phyloP scores from a whole-genome alignment of 176 grass and related monocot species.

The Saccharum officinarum region DNA sequence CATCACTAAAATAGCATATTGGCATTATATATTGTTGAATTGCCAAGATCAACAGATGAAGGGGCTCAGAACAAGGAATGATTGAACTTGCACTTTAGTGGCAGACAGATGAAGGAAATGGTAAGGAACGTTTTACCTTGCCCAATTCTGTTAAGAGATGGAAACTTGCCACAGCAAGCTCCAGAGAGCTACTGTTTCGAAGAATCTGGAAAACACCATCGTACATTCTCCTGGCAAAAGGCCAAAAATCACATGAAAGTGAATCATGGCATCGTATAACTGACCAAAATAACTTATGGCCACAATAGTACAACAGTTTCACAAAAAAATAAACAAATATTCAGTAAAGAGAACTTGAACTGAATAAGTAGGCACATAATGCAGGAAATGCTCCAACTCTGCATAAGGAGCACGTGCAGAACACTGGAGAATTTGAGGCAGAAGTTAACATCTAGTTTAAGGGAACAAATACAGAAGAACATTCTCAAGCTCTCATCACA shows the following conservation, averaged over 20 bases:
- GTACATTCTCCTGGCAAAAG: slow-evolving; percentile 65
- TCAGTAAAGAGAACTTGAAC: not conserved
- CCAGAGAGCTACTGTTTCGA: slow-evolving; percentile 63
- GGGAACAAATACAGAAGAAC: not conserved
- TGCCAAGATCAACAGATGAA: not conserved
- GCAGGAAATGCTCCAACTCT: not conserved
- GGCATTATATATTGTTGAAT: slow-evolving; percentile 14
- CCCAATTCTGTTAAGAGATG: slow-evolving; percentile 74
- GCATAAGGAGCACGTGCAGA: not conserved
- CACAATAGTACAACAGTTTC: not conserved
- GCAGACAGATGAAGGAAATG: slow-evolving; percentile 6
- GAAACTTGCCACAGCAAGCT: slow-evolving; percentile 70
- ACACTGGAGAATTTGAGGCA: not conserved
- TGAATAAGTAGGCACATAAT: not conserved
- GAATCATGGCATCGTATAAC: not conserved
- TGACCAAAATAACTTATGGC: not conserved
- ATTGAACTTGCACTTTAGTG: slow-evolving; percentile 13
- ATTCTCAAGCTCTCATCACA: not conserved
- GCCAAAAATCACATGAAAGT: slow-evolving; percentile 21
- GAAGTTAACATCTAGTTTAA: not conserved
- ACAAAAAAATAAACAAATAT: slow-evolving; percentile 5
- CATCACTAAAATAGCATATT: not conserved
- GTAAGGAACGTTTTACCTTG: slow-evolving; percentile 50
- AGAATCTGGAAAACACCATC: slow-evolving; percentile 74
- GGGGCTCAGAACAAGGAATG: not conserved